Conservation (phyloP, 2,329 filamentous ascomycete species). For the Colletotrichum horii region DNA sequence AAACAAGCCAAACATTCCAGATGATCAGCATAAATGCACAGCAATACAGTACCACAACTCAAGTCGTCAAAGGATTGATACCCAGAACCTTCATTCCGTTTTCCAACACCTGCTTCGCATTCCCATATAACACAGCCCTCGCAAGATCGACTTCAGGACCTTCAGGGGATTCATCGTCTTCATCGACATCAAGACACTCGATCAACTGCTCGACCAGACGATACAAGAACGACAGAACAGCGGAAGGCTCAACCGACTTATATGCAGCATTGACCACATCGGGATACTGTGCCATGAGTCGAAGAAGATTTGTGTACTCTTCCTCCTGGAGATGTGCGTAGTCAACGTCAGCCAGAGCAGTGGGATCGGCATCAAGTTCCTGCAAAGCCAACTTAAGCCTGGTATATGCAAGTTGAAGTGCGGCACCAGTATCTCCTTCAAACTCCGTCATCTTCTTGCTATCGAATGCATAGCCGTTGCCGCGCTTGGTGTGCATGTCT, state of each 20-base stretch:
- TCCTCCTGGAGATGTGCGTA: constrained; percentile 32
- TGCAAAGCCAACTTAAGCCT: constrained; percentile 56
- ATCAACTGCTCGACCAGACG: constrained; percentile 6
- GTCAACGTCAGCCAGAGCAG: constrained; percentile 16
- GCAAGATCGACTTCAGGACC: constrained; percentile 61
- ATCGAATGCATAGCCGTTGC: constrained; percentile 26
- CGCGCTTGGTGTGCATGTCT: constrained; percentile 30
- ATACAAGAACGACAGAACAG: constrained; percentile 65
- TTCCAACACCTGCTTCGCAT: constrained; percentile 65
- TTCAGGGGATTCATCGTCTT: background rate
- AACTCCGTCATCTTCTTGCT: constrained; percentile 69
- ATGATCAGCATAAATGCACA: background rate
- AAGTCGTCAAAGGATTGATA: background rate
- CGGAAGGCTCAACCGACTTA: constrained; percentile 71
- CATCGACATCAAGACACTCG: constrained; percentile 2
- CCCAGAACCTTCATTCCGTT: constrained; percentile 72
- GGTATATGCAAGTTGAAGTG: constrained; percentile 74
- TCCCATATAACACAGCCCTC: constrained; percentile 65
- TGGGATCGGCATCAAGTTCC: constrained; percentile 16
- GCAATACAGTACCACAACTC: background rate
- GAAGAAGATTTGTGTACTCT: constrained; percentile 63
- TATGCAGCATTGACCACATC: constrained; percentile 67
- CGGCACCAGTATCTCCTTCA: constrained; percentile 75
- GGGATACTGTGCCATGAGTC: constrained; percentile 67
- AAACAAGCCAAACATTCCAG: background rate